phyloP scores from a whole-genome alignment of 345 rosid species.

The Camelina laxa region DNA sequence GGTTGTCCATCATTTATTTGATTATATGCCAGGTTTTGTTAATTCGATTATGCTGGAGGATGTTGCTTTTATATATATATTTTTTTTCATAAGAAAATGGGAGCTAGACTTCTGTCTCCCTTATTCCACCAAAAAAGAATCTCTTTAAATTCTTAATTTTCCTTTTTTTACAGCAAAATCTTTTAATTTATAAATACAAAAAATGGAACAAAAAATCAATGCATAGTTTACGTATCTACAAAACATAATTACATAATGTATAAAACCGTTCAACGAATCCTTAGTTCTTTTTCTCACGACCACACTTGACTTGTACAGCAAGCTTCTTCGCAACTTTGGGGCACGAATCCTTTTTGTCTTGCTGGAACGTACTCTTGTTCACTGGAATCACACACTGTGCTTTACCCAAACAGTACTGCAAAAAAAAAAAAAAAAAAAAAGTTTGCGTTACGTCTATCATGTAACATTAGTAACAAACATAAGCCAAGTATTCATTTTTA shows the following conservation, averaged over 20 bases:
- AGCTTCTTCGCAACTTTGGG: constrained; percentile 35
- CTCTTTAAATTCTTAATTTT: too few relatives aligned
- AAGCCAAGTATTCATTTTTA: background rate
- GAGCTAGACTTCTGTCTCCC: too few relatives aligned
- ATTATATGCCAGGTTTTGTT: too few relatives aligned
- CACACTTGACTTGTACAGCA: constrained; percentile 48
- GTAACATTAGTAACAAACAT: constrained; percentile 4
- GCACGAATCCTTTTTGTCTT: constrained; percentile 39
- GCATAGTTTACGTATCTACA: constrained; percentile 18
- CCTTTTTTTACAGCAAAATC: background rate
- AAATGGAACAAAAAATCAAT: constrained; percentile 21
- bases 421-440: background rate
- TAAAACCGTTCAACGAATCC: constrained; percentile 10
- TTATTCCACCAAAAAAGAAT: too few relatives aligned
- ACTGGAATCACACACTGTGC: constrained; percentile 57
- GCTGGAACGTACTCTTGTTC: constrained; percentile 47
- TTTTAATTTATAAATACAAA: constrained; percentile 9
- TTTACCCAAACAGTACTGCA: constrained; percentile 76
- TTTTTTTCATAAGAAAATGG: too few relatives aligned
- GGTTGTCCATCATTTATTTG: too few relatives aligned
- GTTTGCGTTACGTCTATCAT: constrained; percentile 1
- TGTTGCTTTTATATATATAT: too few relatives aligned
- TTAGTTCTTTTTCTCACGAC: constrained; percentile 38
- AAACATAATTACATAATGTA: background rate
- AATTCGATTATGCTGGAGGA: too few relatives aligned